Base-by-base conservation (phyloP, 2,329 filamentous ascomycete genomes). In the Aciculosporium take region DNA sequence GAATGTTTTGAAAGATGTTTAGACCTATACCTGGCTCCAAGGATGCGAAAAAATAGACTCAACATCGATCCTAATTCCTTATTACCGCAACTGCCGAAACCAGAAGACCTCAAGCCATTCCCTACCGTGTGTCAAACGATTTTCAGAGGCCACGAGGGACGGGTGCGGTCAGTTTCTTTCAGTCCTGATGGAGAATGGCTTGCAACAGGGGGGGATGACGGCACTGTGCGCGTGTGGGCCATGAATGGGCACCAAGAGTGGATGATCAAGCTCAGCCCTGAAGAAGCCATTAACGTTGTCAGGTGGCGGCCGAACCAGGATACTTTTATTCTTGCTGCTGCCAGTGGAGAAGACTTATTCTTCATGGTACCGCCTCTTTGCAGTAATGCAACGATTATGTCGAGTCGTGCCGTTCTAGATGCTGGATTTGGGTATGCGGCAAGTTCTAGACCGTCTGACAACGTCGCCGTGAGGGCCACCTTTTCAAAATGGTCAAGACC, bases 41-140 rank as follows among this genome's bases (percentile, higher is more conserved):
- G 91, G 55, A 79, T 98, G 43, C 79, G 89, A 45, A 83, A 93
- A 60, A 95, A 88, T 66, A 84, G 88, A 61, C 76, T 98, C 55
- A 94, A 96, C 63, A 96, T 98, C 55, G 91, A 98, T 53, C 91
- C 91, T 3, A 83, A 84, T 60, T 94, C 86, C 29, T 69, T 98
- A 39, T 72, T 98, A 28, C 89, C 91, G 10, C 95, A 95, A 59
- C 71, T 98, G 7, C 91, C 93, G 7, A 84, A 83, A 45, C 89
- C 91, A 1, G 85, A 94, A 53, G 89, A 98, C 54, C 71, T 98
- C 43, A 86, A 86, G 54, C 91, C 91, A 2, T 98, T 96, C 70
- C 91, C 91, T 12, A 94, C 88, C 0, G 78, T 85, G 7, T 89
- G 84, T 52, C 83, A 88, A 34, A 85, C 86, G 5, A 73, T 94